Evolutionary conservation across 2,329 filamentous ascomycete genomes (phyloP).

Genomic region (Monosporascus ibericus): DNA sequence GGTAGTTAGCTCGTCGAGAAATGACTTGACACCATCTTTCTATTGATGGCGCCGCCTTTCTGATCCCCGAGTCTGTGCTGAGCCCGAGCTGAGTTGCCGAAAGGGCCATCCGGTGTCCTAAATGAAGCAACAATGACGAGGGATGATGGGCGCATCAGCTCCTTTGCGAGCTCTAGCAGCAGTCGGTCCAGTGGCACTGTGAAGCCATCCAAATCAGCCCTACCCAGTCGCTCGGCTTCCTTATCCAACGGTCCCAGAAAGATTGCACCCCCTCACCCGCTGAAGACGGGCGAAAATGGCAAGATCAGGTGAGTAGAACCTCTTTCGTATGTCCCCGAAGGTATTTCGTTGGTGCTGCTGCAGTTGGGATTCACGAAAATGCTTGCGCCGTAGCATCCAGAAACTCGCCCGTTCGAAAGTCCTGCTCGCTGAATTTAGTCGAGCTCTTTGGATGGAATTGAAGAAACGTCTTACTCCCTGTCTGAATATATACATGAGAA

Average conservation of each 20-base stretch:
- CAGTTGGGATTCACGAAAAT: background rate
- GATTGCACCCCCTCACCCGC: conserved; percentile 36
- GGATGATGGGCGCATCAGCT: conserved; percentile 64
- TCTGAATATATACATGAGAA: background rate
- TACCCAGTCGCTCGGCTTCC: conserved; percentile 27
- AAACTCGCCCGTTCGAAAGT: background rate
- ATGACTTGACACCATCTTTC: conserved; percentile 12
- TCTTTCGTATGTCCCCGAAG: conserved; percentile 2
- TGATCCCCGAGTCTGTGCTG: conserved; percentile 5
- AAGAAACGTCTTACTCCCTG: background rate
- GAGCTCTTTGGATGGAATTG: background rate
- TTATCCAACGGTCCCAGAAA: conserved; percentile 22
- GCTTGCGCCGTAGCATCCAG: background rate
- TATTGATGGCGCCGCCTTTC: conserved; percentile 22
- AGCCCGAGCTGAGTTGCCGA: background rate
- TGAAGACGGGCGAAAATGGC: conserved; percentile 50
- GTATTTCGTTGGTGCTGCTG: background rate
- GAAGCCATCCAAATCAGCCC: conserved; percentile 46
- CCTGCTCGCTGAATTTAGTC: background rate
- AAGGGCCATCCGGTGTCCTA: background rate
- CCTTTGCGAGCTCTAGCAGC: conserved; percentile 60
- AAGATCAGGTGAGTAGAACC: conserved; percentile 36
- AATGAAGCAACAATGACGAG: conserved; percentile 57
- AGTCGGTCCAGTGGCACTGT: conserved; percentile 61
- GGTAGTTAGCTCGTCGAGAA: conserved; percentile 2